Conservation (phyloP, 305 asterid genomes). For the Fraxinus latifolia region DNA sequence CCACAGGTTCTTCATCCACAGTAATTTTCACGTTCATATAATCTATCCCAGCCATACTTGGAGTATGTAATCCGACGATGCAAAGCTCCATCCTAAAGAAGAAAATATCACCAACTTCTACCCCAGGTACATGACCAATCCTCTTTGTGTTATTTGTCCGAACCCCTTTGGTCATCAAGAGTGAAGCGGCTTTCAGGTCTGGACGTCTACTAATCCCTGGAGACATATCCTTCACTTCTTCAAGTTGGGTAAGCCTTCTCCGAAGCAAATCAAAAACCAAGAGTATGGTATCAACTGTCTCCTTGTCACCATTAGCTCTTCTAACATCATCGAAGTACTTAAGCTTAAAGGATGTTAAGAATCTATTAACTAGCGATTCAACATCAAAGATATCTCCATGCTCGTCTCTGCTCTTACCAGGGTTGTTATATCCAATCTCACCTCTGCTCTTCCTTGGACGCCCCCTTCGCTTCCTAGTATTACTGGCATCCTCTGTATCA, state of each 20-base stretch:
- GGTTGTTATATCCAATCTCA: constrained; percentile 28
- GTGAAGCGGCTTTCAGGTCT: constrained; percentile 61
- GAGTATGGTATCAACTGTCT: constrained; percentile 33
- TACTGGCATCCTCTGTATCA: constrained; percentile 44
- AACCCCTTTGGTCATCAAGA: constrained; percentile 66
- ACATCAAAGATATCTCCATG: constrained; percentile 39
- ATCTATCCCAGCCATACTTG: constrained; percentile 90
- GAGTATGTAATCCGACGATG: constrained; percentile 76
- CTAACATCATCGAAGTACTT: constrained; percentile 45
- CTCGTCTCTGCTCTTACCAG: constrained; percentile 38
- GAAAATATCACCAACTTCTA: constrained; percentile 84
- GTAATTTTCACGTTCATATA: constrained; percentile 57
- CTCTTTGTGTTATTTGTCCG: constrained; percentile 59
- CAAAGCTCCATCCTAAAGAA: constrained; percentile 88
- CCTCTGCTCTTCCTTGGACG: constrained; percentile 39
- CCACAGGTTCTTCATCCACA: constrained; percentile 72
- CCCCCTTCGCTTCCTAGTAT: constrained; percentile 45
- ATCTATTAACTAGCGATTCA: constrained; percentile 41
- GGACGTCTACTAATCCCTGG: constrained; percentile 61
- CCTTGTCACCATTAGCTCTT: constrained; percentile 50
- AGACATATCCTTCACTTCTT: constrained; percentile 48
- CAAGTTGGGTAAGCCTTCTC: constrained; percentile 56
- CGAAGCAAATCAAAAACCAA: constrained; percentile 53
- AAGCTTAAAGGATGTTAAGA: constrained; percentile 44
- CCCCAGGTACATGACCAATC: constrained; percentile 70